Percentiles rank a stretch among this genome's conserved stretches.
Conservation (phyloP, 1,139 yeast genomes). For the Nakaseomyces bracarensis region DNA sequence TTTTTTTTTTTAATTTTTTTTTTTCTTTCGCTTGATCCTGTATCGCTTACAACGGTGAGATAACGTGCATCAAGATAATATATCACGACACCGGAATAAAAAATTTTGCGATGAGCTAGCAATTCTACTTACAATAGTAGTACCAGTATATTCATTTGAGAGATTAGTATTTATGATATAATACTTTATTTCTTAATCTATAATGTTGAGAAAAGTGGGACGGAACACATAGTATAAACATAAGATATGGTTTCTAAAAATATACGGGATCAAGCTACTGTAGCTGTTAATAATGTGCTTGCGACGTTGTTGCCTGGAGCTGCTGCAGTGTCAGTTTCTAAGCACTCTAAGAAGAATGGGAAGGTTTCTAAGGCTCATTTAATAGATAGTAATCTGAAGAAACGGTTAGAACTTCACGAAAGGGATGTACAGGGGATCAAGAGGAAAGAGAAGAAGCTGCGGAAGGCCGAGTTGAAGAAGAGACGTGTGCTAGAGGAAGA, state of each 20-base stretch:
- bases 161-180: too few species aligned
- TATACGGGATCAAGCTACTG: conserved; percentile 21
- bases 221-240: too few species aligned
- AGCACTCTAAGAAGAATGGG: conserved; percentile 8
- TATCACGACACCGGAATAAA: too few species aligned
- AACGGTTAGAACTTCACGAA: conserved; percentile 31
- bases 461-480: conserved; percentile 36
- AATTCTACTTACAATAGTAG: too few species aligned
- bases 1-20: too few species aligned
- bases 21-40: too few species aligned
- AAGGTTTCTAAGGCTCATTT: conserved; percentile 34
- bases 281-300: conserved; percentile 24
- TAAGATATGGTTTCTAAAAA: conserved; percentile 3
- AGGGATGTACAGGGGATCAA: conserved; percentile 21
- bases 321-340: conserved; percentile 14
- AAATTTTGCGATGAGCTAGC: too few species aligned
- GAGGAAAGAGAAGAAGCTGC: conserved; percentile 35
- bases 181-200: too few species aligned
- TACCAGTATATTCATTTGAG: too few species aligned
- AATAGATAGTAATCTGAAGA: conserved; percentile 34
- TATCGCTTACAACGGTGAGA: too few species aligned
- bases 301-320: conserved; percentile 26
- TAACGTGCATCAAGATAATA: too few species aligned
- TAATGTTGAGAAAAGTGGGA: too few species aligned
- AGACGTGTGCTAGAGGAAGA: conserved; percentile 35